Base-by-base conservation (phyloP, 2,329 filamentous ascomycete species). In the Aspergillus novofumigatus region DNA sequence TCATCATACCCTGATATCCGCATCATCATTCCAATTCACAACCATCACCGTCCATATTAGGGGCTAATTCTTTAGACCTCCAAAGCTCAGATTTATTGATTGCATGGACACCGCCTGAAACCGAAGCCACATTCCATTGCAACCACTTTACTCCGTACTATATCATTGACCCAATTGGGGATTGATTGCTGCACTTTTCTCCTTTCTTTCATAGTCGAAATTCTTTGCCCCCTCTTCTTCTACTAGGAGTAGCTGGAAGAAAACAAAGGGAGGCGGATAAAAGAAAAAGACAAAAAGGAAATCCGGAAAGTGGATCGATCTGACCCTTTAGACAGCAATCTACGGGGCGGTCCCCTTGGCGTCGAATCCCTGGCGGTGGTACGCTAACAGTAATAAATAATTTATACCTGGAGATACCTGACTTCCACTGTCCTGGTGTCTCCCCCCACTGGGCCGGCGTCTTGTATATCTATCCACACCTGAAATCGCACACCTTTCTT, bases 231-330 rank as follows among this genome's bases (percentile, higher is more conserved):
- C 21, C 14, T 47, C 5, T 25, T 23, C 10, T 23, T 45, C 20
- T 20, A 45, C 17, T 9, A 44, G 41, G 1, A 21, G n/a, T 10
- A 44, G 41, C 20, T 44, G 21, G 41, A 44, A 44, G 41, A 44
- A 44, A 21, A 44, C 20, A 2, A 44, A 44, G 10, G 9, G 9
- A 29, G 28, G 28, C 28, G 8, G 20, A 21, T 4, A 21, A 47
- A 47, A 25, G 2, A 26, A 8, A 47, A 26, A 23, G 23, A 14
- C 10, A 7, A 17, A 47, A 47, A 17, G 7, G 17, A 47, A 47
- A 17, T 14, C n/a, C 6, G 20, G 11, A 57, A 59, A 65, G 63
- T 64, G 63, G 63, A 62, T 60, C 63, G 62, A 65, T 64, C 62
- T 64, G 63, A 61, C 59, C 59, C 62, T 65, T 58, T 55, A 59